These are phyloP conservation scores for Entomortierella lignicola DNA, from an alignment of 192 early-diverging fungal species.

Conservation along the genomic window DNA sequence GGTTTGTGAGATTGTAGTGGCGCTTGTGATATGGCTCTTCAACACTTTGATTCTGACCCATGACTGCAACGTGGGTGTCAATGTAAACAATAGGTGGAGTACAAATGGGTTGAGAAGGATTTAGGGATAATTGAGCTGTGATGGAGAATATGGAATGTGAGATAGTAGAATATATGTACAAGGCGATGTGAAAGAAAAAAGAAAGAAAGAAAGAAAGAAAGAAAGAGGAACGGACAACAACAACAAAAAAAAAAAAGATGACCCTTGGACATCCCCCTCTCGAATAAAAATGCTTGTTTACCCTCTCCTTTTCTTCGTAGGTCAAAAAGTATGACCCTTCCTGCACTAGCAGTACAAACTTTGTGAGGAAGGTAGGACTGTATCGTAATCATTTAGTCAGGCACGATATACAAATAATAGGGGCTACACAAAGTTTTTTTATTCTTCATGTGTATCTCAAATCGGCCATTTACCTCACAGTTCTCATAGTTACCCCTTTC, in stretches of 20 bases:
- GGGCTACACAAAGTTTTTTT: neutral
- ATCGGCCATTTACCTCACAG: neutral
- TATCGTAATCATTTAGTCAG: neutral
- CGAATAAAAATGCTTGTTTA: no score
- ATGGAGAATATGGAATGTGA: neutral
- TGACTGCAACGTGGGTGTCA: neutral
- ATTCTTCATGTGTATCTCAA: neutral
- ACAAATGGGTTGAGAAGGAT: no score
- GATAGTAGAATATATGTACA: neutral
- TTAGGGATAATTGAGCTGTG: neutral
- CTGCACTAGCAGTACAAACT: neutral
- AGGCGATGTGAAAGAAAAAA: neutral
- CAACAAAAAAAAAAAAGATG: neutral
- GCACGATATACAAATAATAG: neutral
- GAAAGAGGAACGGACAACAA: neutral
- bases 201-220: neutral
- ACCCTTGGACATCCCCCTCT: neutral
- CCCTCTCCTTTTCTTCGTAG: no score
- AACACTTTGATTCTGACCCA: conserved; percentile 42
- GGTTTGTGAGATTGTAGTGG: conserved; percentile 39
- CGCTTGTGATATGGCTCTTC: conserved; percentile 39
- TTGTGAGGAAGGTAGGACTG: neutral
- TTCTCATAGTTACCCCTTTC: neutral
- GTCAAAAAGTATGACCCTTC: neutral
- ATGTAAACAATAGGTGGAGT: no score